Base-by-base conservation (phyloP, 768 basidiomycete species). In the Glaciozyma martinii region DNA sequence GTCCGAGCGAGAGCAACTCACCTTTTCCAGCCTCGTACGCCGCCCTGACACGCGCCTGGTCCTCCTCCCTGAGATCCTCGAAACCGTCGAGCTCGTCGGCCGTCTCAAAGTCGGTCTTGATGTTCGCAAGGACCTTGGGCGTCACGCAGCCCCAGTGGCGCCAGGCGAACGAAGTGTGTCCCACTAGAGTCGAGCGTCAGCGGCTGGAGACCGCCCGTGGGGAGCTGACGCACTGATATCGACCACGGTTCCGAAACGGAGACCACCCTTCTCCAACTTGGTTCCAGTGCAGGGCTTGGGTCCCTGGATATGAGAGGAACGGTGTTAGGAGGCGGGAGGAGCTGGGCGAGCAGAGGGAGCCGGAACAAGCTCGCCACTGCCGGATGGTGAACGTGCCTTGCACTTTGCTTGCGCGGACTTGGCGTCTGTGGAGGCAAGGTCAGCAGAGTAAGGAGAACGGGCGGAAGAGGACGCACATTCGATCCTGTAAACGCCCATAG, bases 71-170 rank as follows among this genome's bases (percentile, higher is more conserved):
- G 54, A 91, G 80, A 0, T 85, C 86, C 25, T 90, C 88, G 75
- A 81, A 94, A 25, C 92, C 92, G 74, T 97, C 92, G 44, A 94
- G 78, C 1, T 92, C 89, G 15, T 82, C 80, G 0, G 84, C 62
- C 23, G 79, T 79, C 2, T 80, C 78, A 66, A 87, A 81, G 4
- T 78, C 76, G 18, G 79, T 79, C 77, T 90, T 87, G 76, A 88
- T 79, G 74, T 90, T 92, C 27, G 73, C 74, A 40, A 94, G 71
- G 56, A 47, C 46, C 21, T 21, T 21, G 21, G 19, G 7, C 3
- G 46, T n/a, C n/a, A 50, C 49, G 49, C 13, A 50, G 37, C 37
- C 49, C 90, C 90, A 94, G 73, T 94, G 91, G 67, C 89, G 84
- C 89, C 89, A 94, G 42, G 80, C 76, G 73, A 65, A 60, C 32